Evolutionary conservation across 1,284 basidiomycete genomes (phyloP), one percentile per base, ranked within the genome.

Genomic region (Acaromyces ingoldii): DNA sequence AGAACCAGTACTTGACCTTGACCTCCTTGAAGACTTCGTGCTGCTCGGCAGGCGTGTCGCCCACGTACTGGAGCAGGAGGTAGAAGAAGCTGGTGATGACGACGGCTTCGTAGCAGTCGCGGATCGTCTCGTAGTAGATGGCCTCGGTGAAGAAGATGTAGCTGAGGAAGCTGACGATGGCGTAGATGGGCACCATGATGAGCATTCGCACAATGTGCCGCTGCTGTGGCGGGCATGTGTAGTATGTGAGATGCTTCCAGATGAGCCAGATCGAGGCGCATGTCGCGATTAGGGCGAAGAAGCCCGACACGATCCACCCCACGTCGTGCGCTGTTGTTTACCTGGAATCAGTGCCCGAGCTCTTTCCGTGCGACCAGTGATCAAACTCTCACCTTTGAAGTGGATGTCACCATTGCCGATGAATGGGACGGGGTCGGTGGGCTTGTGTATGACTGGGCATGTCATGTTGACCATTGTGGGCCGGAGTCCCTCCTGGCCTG

Each of bases 181-280:
- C 83, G 69, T 88, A 88, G 33, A 88, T 79, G 3, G 87, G 86
- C 2, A 87, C 85, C 84, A 89, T 84, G 75, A 89, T 82, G 22
- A 89, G 79, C 15, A 89, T 79, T 1, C 87, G 82, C 29, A 87
- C 66, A 29, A 71, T 71, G 53, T 72, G 67, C 5, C 61, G 44
- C 51, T 68, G 64, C 30, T 72, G 63, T 29, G 47, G 40, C 49
- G 86, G 85, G 69, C 84, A 83, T 13, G 83, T 85, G 65, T 87
- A 88, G 81, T 83, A 86, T 55, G 79, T 79, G 24, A 88, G 77
- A 72, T 89, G 86, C 69, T 64, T 58, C 53, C 57, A 57, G 19
- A 62, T 58, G 25, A 65, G 57, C 63, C 63, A 65, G 7, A 52
- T 19, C 2, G 55, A 58, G 3, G 55, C 48, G 13, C 57, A 49